Evolutionary conservation across 225 moss, liverwort and hornwort species (phyloP), one percentile per base, ranked within the genome.

Genomic region (Anthoceros angustus): DNA sequence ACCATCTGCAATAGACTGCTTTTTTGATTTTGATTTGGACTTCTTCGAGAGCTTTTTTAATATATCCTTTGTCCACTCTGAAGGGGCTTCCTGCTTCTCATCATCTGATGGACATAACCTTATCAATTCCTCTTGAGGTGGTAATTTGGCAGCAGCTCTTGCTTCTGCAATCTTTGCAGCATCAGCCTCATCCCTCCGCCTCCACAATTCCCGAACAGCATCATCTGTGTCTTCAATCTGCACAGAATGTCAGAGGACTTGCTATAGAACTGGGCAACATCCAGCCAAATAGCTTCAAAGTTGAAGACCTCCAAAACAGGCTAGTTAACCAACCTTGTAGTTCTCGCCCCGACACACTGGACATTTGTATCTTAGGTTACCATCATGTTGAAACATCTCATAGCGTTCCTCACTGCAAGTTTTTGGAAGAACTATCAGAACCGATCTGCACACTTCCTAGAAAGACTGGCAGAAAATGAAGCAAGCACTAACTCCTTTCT

Each of bases 301-400:
- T 5, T 16, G 21, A 63, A 11, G 63, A 39, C 11, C 32, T 1
- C 32, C 32, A 32, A 1, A 4, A 32, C 32, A 32, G 32, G 23
- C 16, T 15, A 6, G 16, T 6, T 15, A 25, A 95, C 94, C 0
- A 23, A 55, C 55, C 86, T 89, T 91, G 72, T 85, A 86, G 68
- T 91, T 91, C 68, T 92, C 92, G 25, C 86, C 92, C 66, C 95
- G 86, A 79, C 95, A 98, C 23, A 88, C 87, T n/a, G 91, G 86
- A 78, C 95, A 98, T 64, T 82, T 86, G 41, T 98, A 98, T 5
- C 83, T 85, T 55, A 98, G 78, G 72, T 92, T 75, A 68, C 84
- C 84, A 69, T 98, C 81, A 46, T 73, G 82, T 80, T 98, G 91
- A 73, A 79, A 98, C 64, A 80, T 85, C 69, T 86, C 74, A 72